Evolutionary conservation across 345 rosid genomes (phyloP).

Genomic region (Ceriops zippeliana): DNA sequence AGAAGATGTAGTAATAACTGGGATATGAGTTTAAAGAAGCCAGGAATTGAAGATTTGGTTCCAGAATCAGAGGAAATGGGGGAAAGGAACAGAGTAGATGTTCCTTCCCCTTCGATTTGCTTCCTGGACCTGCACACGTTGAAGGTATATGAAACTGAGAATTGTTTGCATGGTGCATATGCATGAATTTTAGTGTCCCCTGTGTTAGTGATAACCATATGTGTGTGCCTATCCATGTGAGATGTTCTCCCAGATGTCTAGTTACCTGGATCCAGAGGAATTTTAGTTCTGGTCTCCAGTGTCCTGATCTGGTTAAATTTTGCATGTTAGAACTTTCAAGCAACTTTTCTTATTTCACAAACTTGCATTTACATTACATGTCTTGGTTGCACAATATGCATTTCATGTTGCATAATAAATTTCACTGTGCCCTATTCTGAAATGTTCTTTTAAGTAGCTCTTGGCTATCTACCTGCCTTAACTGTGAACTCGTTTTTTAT

Average conservation of each 20-base stretch:
- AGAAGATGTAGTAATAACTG: conserved; percentile 20
- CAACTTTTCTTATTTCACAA: not conserved
- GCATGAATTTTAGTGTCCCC: not conserved
- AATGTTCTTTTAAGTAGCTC: not conserved
- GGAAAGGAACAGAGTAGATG: conserved; percentile 43
- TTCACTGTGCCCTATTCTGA: not conserved
- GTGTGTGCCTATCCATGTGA: not conserved
- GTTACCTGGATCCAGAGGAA: not conserved
- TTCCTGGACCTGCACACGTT: conserved; percentile 74
- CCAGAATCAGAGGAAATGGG: conserved; percentile 35
- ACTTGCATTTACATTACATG: not conserved
- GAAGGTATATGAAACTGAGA: conserved; percentile 43
- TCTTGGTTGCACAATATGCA: not conserved
- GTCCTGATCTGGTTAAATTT: not conserved
- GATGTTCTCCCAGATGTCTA: not conserved
- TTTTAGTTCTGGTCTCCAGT: not conserved
- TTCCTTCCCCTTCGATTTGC: conserved; percentile 74
- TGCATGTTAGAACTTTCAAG: not conserved
- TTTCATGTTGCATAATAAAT: not conserved
- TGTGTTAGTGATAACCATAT: not conserved
- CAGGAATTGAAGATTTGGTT: conserved; percentile 33
- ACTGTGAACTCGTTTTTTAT: not conserved
- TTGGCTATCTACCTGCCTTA: not conserved
- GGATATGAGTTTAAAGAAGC: conserved; percentile 24
- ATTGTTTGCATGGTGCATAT: too few relatives aligned